Percentiles rank a stretch among this genome's conserved stretches.
These are phyloP conservation scores for Cladosporium sphaerospermum DNA, from an alignment of 2,329 filamentous ascomycete genomes.

Conservation along the genomic window DNA sequence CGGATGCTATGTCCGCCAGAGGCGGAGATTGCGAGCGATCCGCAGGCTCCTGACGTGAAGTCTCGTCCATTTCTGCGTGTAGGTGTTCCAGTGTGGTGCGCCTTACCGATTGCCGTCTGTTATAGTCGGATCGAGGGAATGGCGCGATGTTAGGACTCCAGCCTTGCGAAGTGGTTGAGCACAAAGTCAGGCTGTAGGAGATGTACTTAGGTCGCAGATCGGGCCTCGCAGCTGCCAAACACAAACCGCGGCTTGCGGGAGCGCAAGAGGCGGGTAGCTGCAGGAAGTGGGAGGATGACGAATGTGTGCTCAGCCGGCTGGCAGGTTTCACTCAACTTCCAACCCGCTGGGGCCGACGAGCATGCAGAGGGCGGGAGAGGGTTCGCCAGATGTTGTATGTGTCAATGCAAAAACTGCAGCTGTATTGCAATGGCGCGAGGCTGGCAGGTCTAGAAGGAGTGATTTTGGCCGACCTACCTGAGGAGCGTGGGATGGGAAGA, in stretches of 20 bases:
- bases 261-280: slow-evolving; percentile 3
- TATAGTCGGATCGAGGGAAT: no score
- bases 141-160: no score
- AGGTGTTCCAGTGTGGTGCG: no score
- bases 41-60: not conserved
- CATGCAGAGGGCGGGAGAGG: not conserved
- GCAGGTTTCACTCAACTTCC: not conserved
- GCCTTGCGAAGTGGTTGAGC: no score
- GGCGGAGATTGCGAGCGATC: not conserved
- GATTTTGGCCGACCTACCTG: no score
- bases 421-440: not conserved
- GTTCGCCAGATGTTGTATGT: not conserved
- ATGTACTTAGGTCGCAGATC: not conserved
- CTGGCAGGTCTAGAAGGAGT: not conserved
- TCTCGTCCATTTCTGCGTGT: not conserved
- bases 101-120: no score
- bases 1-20: not conserved
- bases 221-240: not conserved
- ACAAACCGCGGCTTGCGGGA: not conserved
- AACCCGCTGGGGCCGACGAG: not conserved
- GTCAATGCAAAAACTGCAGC: no score
- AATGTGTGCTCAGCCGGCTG: not conserved
- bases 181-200: no score
- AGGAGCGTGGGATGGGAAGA: no score
- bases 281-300: slow-evolving; percentile 5